These are phyloP conservation scores for Ustilago sp. DNA, from an alignment of 1,284 basidiomycete species.

Conservation along the genomic window DNA sequence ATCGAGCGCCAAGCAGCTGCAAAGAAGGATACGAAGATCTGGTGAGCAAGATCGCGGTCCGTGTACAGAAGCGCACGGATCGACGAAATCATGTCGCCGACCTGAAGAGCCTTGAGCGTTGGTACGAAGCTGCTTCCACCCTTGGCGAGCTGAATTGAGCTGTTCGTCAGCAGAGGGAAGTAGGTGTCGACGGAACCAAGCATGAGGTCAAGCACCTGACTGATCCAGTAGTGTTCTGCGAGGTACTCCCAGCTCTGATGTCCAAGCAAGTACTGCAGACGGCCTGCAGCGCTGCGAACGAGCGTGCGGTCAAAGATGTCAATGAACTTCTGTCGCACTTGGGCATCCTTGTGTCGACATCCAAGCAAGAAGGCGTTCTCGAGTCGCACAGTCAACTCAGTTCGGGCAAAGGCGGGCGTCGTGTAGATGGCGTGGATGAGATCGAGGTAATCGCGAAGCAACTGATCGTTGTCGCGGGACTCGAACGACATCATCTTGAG, in stretches of 20 bases:
- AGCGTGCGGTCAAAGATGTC: constrained; percentile 91
- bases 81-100: constrained; percentile 71
- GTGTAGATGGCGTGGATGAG: constrained; percentile 96
- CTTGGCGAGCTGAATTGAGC: constrained; percentile 31
- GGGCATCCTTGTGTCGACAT: constrained; percentile 84
- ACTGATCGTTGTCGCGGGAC: constrained; percentile 75
- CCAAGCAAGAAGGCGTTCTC: constrained; percentile 95
- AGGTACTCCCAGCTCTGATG: constrained; percentile 96
- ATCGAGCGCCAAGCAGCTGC: constrained; percentile 89
- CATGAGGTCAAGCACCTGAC: constrained; percentile 88
- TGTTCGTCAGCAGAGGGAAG: constrained; percentile 48
- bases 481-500: constrained; percentile 93
- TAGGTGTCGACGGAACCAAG: constrained; percentile 74
- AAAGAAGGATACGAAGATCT: constrained; percentile 91
- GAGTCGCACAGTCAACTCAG: constrained; percentile 91
- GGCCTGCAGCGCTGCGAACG: constrained; percentile 82
- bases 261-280: constrained; percentile 90
- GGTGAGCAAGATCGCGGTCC: constrained; percentile 82
- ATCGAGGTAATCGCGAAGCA: constrained; percentile 88
- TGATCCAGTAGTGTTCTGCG: constrained; percentile 94
- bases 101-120: constrained; percentile 44
- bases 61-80: constrained; percentile 86
- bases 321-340: constrained; percentile 86
- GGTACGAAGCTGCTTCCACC: constrained; percentile 51
- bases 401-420: constrained; percentile 84